Percentiles rank a stretch among this genome's conserved stretches.
These are phyloP conservation scores for Coemansia sp. DNA, from an alignment of 192 early-diverging fungal species.

Conservation along the genomic window DNA sequence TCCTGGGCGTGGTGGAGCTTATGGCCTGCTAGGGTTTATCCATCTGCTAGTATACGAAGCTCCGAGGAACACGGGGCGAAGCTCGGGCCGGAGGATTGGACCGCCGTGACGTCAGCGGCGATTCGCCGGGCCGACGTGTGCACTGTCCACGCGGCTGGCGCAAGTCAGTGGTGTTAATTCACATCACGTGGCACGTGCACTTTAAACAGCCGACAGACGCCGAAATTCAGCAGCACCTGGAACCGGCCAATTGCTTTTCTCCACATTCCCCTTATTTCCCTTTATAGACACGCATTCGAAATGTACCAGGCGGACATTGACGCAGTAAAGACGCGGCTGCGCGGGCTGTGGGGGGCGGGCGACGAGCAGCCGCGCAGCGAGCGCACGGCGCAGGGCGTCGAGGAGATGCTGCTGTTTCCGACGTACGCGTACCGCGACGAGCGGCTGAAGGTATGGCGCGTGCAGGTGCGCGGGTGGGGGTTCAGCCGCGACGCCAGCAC, in stretches of 20 bases:
- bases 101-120: too few species aligned
- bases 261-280: background rate
- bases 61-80: too few species aligned
- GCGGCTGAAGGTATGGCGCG: slow-evolving; percentile 43
- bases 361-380: background rate
- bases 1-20: too few species aligned
- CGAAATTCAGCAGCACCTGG: too few species aligned
- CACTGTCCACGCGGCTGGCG: slow-evolving; percentile 37
- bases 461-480: slow-evolving; percentile 47
- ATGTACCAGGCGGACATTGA: slow-evolving; percentile 37
- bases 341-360: slow-evolving; percentile 36
- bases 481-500: slow-evolving; percentile 34
- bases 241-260: too few species aligned
- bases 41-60: too few species aligned
- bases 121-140: too few species aligned
- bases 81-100: too few species aligned
- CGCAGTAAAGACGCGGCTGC: slow-evolving; percentile 29
- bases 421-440: slow-evolving; percentile 48
- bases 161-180: background rate
- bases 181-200: slow-evolving; percentile 10
- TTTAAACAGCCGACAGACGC: slow-evolving; percentile 28
- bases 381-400: background rate
- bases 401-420: slow-evolving; percentile 45
- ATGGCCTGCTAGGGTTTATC: too few species aligned
- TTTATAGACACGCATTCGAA: background rate